Evolutionary conservation across 805 yeast genomes (phyloP).

Genomic region (Yamadazyma sp.): DNA sequence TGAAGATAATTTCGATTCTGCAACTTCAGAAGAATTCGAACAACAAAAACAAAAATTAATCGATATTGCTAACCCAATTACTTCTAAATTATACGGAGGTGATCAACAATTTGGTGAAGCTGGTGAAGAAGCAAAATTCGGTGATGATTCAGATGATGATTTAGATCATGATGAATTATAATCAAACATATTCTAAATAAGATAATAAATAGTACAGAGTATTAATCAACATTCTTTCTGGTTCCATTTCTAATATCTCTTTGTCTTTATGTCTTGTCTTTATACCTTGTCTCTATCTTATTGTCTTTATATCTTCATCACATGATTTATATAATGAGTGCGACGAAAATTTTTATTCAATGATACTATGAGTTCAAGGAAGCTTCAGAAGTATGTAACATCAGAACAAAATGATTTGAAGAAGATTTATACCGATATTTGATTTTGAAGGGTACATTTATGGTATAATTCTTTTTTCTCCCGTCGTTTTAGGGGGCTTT

Average conservation of each 20-base stretch:
- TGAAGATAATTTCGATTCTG: constrained; percentile 77
- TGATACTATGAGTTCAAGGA: constrained; percentile 18
- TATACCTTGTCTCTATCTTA: no score
- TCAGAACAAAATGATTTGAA: no score
- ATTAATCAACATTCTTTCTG: no score
- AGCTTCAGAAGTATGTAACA: constrained; percentile 38
- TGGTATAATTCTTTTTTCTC: no score
- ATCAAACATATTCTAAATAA: constrained; percentile 5
- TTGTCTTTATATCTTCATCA: no score
- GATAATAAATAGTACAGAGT: not conserved
- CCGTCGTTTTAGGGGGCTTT: not conserved
- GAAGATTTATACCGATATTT: no score
- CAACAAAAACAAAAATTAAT: constrained; percentile 82
- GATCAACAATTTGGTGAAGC: constrained; percentile 43
- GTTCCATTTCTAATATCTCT: no score
- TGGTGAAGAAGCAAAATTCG: constrained; percentile 38
- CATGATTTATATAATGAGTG: not conserved
- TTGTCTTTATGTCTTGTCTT: no score
- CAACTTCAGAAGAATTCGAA: constrained; percentile 88
- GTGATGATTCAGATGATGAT: constrained; percentile 43
- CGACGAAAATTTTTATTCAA: constrained; percentile 10
- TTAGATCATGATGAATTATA: constrained; percentile 47
- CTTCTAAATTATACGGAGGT: constrained; percentile 67
- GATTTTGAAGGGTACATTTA: no score
- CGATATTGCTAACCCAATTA: constrained; percentile 85